These are phyloP conservation scores for Russula brevipes DNA, from an alignment of 768 basidiomycete species.

Conservation along the genomic window DNA sequence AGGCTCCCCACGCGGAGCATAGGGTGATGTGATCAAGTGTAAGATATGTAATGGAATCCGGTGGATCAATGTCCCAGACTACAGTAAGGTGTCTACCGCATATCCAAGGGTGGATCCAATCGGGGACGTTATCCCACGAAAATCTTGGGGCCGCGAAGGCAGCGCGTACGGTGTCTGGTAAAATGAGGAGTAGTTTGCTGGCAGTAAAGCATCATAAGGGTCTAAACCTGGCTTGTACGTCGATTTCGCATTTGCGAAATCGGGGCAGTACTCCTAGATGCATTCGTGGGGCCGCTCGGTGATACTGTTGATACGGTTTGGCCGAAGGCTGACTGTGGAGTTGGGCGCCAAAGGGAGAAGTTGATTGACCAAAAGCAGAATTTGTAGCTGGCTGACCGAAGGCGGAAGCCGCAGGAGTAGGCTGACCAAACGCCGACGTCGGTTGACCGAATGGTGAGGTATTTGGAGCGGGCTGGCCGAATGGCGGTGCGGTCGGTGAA, in stretches of 20 bases:
- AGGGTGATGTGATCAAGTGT: neutral
- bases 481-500: neutral
- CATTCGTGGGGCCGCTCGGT: neutral
- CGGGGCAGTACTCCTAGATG: constrained; percentile 27
- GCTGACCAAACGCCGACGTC: constrained; percentile 29
- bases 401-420: constrained; percentile 41
- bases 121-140: constrained; percentile 60
- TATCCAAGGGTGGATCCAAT: constrained; percentile 63
- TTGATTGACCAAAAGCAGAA: constrained; percentile 47
- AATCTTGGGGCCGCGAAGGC: constrained; percentile 53
- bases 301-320: constrained; percentile 15
- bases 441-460: constrained; percentile 34
- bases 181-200: constrained; percentile 48
- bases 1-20: neutral
- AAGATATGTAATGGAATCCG: neutral
- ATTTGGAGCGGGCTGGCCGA: constrained; percentile 27
- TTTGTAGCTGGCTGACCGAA: constrained; percentile 42
- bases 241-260: constrained; percentile 32
- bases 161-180: constrained; percentile 45
- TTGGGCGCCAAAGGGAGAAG: constrained; percentile 39
- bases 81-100: constrained; percentile 37
- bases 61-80: neutral
- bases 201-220: constrained; percentile 51
- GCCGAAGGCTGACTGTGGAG: constrained; percentile 6
- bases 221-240: constrained; percentile 43